Conservation (phyloP, 2,329 filamentous ascomycete genomes). For the Aurifilum marmelostoma region DNA sequence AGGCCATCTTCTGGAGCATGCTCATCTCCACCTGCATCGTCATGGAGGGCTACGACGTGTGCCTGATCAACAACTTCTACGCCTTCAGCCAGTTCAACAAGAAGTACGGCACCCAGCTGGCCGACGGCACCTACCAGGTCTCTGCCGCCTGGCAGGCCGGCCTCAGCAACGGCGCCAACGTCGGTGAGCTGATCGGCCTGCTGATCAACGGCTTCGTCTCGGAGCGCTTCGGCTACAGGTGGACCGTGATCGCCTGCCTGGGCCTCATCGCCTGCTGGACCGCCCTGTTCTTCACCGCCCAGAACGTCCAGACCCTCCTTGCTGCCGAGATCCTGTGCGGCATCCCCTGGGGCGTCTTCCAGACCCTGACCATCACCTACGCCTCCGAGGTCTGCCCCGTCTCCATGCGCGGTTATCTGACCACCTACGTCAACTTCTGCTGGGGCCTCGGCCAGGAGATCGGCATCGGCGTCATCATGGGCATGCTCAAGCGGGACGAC, state of each 20-base stretch:
- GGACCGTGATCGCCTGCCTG: conserved; percentile 64
- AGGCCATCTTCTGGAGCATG: conserved; percentile 81
- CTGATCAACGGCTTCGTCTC: conserved; percentile 67
- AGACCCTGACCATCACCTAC: conserved; percentile 64
- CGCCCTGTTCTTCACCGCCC: conserved; percentile 66
- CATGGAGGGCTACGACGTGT: conserved; percentile 90
- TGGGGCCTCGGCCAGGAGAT: conserved; percentile 78
- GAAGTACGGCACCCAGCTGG: conserved; percentile 35
- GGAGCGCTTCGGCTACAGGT: conserved; percentile 69
- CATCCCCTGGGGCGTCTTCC: conserved; percentile 65
- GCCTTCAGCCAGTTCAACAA: conserved; percentile 34
- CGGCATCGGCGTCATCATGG: conserved; percentile 72
- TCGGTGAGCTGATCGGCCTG: conserved; percentile 69
- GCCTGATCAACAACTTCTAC: conserved; percentile 79
- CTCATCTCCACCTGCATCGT: conserved; percentile 88
- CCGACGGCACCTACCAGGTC: conserved; percentile 36
- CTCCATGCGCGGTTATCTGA: conserved; percentile 70
- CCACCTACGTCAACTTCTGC: conserved; percentile 77
- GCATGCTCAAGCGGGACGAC: conserved; percentile 66
- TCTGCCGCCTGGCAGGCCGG: conserved; percentile 44
- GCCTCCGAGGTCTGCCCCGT: conserved; percentile 75
- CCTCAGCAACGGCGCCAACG: conserved; percentile 50
- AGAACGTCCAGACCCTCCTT: conserved; percentile 60
- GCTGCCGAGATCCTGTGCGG: conserved; percentile 66
- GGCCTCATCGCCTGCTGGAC: conserved; percentile 59